Evolutionary conservation across 805 yeast genomes (phyloP).

Genomic region (Wickerhamomyces kurtzmanii): DNA sequence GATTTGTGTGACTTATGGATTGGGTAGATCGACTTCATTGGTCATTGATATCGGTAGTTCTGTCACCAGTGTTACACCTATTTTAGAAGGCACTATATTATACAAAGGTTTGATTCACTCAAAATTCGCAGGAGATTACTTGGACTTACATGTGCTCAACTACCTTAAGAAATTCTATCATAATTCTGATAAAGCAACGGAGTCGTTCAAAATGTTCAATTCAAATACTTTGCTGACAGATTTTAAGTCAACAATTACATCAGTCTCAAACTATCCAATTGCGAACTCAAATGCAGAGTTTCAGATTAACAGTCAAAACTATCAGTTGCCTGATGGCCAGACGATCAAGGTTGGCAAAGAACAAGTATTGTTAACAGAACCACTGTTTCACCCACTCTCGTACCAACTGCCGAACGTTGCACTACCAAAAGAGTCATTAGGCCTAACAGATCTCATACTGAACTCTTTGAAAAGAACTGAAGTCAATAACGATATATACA

Average conservation of each 20-base stretch:
- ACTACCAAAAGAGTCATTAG: slow-evolving; percentile 10
- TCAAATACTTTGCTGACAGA: slow-evolving; percentile 34
- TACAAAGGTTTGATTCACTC: slow-evolving; percentile 56
- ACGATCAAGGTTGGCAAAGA: slow-evolving; percentile 40
- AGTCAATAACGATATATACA: slow-evolving; percentile 28
- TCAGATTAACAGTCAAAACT: slow-evolving; percentile 27
- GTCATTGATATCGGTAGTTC: slow-evolving; percentile 76
- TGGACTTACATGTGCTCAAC: slow-evolving; percentile 52
- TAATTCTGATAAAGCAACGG: slow-evolving; percentile 18
- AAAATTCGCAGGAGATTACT: slow-evolving; percentile 78
- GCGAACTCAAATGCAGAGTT: slow-evolving; percentile 22
- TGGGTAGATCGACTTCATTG: slow-evolving; percentile 68
- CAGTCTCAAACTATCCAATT: slow-evolving; percentile 28
- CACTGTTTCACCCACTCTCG: slow-evolving; percentile 57
- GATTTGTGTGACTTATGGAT: slow-evolving; percentile 66
- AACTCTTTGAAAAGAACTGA: slow-evolving; percentile 31
- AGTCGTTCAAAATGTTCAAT: slow-evolving; percentile 26
- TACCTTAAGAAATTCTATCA: slow-evolving; percentile 28
- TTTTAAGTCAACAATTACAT: slow-evolving; percentile 33
- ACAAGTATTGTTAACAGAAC: slow-evolving; percentile 49
- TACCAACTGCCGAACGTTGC: slow-evolving; percentile 30
- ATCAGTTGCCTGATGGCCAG: slow-evolving; percentile 51
- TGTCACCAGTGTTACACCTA: slow-evolving; percentile 63
- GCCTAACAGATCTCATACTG: slow-evolving; percentile 27
- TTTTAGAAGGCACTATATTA: slow-evolving; percentile 64